Conservation (phyloP, 768 basidiomycete genomes). For the Macrolepiota albuminosa region DNA sequence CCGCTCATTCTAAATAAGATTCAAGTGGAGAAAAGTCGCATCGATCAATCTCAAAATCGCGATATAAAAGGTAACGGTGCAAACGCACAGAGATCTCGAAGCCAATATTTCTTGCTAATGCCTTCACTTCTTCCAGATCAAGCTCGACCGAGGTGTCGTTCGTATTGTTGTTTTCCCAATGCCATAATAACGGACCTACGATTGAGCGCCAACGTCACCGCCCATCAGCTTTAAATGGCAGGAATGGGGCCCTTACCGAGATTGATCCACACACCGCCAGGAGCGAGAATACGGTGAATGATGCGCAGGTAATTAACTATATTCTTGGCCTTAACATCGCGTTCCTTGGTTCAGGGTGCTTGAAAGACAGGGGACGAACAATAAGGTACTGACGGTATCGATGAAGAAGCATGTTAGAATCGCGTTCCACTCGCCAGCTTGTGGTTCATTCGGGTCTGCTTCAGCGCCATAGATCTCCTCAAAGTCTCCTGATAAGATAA, state of each 20-base stretch:
- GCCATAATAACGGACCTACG: constrained; percentile 90
- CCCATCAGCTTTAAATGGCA: not conserved
- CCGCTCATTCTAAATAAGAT: constrained; percentile 60
- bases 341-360: not conserved
- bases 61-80: not conserved
- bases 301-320: constrained; percentile 87
- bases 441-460: constrained; percentile 52
- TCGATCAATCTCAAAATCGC: not conserved
- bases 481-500: constrained; percentile 63
- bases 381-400: constrained; percentile 65
- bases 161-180: constrained; percentile 85
- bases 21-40: not conserved
- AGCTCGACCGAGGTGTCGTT: constrained; percentile 85
- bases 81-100: constrained; percentile 72
- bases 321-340: constrained; percentile 68
- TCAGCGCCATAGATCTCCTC: constrained; percentile 82
- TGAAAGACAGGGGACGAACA: not conserved
- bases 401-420: constrained; percentile 96
- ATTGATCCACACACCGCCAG: constrained; percentile 91
- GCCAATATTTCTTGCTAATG: constrained; percentile 65
- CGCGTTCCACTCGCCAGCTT: constrained; percentile 80
- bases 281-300: constrained; percentile 76
- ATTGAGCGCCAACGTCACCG: not conserved
- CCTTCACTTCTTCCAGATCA: constrained; percentile 84
- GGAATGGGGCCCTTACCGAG: constrained; percentile 42